Percentiles rank a stretch among this genome's conserved stretches.
Evolutionary conservation across 306 rosid species (phyloP).

Genomic region (Rubus idaeus): DNA sequence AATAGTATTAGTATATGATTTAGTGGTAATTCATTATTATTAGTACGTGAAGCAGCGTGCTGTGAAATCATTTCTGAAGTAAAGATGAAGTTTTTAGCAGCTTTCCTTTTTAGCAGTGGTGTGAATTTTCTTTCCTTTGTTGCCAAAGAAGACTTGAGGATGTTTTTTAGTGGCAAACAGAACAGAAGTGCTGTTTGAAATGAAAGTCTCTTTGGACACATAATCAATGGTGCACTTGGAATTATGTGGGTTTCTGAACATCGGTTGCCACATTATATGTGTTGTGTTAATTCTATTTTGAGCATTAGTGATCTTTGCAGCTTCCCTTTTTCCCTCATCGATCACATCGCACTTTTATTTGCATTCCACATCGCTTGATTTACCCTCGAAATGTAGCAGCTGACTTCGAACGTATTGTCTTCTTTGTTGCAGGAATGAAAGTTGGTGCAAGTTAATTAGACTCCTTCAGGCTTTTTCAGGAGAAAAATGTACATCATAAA

Average conservation of each 20-base stretch:
- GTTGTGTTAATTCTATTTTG: neutral
- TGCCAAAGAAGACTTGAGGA: neutral
- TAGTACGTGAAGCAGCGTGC: neutral
- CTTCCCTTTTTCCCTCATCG: neutral
- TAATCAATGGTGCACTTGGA: neutral
- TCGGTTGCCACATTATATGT: neutral
- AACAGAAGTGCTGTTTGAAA: neutral
- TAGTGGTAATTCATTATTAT: neutral
- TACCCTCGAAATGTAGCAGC: neutral
- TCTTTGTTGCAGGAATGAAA: constrained; percentile 7
- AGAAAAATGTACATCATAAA: neutral
- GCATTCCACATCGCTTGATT: neutral
- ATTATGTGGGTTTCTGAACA: neutral
- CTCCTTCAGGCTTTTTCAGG: neutral
- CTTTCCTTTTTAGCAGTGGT: neutral
- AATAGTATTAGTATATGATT: neutral
- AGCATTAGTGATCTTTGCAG: neutral
- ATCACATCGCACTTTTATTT: neutral
- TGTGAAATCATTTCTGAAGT: neutral
- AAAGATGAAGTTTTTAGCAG: neutral
- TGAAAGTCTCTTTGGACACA: neutral
- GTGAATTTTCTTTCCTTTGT: neutral
- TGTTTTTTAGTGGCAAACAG: neutral
- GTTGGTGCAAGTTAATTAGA: neutral
- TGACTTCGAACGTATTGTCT: neutral